A percentile compares a stretch with the other conserved stretches of the same genome.
phyloP scores from a whole-genome alignment of 306 rosid species.

The Casuarina glauca region DNA sequence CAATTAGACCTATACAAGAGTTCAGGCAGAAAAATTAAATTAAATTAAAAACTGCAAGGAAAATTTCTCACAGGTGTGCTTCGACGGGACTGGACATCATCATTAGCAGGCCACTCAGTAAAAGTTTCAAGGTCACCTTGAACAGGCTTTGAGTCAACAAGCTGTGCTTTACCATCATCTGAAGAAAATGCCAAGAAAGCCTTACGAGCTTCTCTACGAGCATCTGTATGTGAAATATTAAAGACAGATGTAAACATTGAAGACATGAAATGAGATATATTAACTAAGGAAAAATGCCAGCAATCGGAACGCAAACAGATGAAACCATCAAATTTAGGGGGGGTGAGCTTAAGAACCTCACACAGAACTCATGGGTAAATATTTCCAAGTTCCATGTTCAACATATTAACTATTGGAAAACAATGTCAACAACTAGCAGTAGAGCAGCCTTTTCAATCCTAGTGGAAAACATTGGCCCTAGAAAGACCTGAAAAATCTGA shows the following conservation, averaged over 20 bases:
- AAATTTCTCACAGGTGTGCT: slow-evolving; percentile 71
- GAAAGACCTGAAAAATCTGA: not conserved
- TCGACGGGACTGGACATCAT: slow-evolving; percentile 54
- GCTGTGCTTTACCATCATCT: slow-evolving; percentile 46
- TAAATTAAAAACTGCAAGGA: not conserved
- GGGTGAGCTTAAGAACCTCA: not conserved
- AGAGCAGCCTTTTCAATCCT: not conserved
- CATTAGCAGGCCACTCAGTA: slow-evolving; percentile 47
- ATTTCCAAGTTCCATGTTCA: not conserved
- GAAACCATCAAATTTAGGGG: not conserved
- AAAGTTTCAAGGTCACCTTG: slow-evolving; percentile 37
- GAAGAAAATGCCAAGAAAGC: slow-evolving; percentile 87
- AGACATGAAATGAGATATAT: slow-evolving; percentile 9
- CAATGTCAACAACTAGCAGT: not conserved
- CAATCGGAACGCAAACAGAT: slow-evolving; percentile 12
- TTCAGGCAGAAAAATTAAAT: not conserved
- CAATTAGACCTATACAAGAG: not conserved
- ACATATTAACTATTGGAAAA: not conserved
- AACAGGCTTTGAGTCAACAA: slow-evolving; percentile 42
- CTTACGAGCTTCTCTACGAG: slow-evolving; percentile 85
- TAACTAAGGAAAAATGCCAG: slow-evolving; percentile 21
- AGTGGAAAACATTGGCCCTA: not conserved
- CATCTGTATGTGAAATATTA: slow-evolving; percentile 43
- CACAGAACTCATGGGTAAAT: not conserved
- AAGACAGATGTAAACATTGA: not conserved